Conservation (phyloP, 2,329 filamentous ascomycete species). For the Botrytis fabae region DNA sequence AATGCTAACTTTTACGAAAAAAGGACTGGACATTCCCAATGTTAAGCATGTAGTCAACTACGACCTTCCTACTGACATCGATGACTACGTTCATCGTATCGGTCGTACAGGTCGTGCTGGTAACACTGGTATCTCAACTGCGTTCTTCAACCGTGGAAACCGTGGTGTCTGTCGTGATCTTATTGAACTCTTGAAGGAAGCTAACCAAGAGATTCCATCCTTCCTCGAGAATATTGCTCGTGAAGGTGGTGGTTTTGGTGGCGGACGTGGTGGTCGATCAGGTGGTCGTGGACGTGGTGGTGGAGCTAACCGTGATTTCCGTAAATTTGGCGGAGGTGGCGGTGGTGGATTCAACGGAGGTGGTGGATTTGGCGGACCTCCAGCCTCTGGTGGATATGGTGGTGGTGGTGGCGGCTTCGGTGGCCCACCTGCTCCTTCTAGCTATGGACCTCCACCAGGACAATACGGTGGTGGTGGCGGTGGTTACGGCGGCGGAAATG, state of each 20-base stretch:
- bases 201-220: conserved; percentile 90
- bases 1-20: too few relatives aligned
- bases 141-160: conserved; percentile 99
- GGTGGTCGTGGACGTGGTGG: conserved; percentile 72
- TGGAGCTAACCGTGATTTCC: conserved; percentile 81
- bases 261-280: conserved; percentile 64
- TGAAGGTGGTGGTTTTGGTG: conserved; percentile 80
- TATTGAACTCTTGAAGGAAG: conserved; percentile 96
- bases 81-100: conserved; percentile 98
- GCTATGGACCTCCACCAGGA: conserved; percentile 53
- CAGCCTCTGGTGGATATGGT: conserved; percentile 46
- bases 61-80: conserved; percentile 97
- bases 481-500: conserved; percentile 52
- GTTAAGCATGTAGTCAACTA: conserved; percentile 99
- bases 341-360: conserved; percentile 54
- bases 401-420: conserved; percentile 57
- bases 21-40: conserved; percentile 76
- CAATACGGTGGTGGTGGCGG: conserved; percentile 48
- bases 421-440: conserved; percentile 55
- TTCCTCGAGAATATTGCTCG: conserved; percentile 98
- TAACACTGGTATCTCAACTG: conserved; percentile 97
- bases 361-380: conserved; percentile 47
- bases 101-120: conserved; percentile 99
- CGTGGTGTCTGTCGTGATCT: conserved; percentile 95
- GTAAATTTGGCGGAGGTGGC: conserved; percentile 66